Conservation (phyloP, 495 filamentous ascomycete species). For the Lophiotrema nucula region DNA sequence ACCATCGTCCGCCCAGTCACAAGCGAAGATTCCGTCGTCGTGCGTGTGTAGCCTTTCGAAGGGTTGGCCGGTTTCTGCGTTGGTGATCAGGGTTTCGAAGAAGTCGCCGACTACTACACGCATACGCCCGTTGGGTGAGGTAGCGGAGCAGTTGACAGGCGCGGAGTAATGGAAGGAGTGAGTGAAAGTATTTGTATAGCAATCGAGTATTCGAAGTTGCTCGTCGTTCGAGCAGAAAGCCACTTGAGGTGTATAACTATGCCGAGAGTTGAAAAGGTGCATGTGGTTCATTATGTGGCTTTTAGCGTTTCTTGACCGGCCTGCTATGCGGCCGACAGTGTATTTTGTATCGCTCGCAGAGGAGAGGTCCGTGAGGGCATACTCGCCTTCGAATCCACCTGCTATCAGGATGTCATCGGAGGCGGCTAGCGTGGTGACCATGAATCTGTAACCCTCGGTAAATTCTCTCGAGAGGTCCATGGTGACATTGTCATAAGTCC, state of each 20-base stretch:
- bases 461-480: slow-evolving; percentile 55
- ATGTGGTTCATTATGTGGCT: slow-evolving; percentile 89
- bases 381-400: slow-evolving; percentile 80
- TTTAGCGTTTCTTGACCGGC: slow-evolving; percentile 59
- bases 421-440: slow-evolving; percentile 71
- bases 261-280: slow-evolving; percentile 63
- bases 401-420: slow-evolving; percentile 68
- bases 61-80: slow-evolving; percentile 60
- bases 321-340: slow-evolving; percentile 65
- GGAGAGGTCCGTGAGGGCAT: slow-evolving; percentile 63
- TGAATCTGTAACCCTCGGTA: slow-evolving; percentile 30
- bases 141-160: slow-evolving; percentile 80
- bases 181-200: slow-evolving; percentile 64
- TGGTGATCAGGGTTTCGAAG: slow-evolving; percentile 57
- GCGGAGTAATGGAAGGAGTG: slow-evolving; percentile 60
- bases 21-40: slow-evolving; percentile 81
- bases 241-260: slow-evolving; percentile 60
- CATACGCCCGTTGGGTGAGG: slow-evolving; percentile 75
- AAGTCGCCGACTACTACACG: slow-evolving; percentile 74
- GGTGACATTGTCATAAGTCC: slow-evolving; percentile 34
- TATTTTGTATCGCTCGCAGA: slow-evolving; percentile 45
- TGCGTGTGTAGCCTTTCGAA: slow-evolving; percentile 65
- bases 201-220: slow-evolving; percentile 72
- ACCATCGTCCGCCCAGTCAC: slow-evolving; percentile 88
- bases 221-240: slow-evolving; percentile 85